These are phyloP conservation scores for Claviceps sp. DNA, from an alignment of 2,329 filamentous ascomycete genomes.

Conservation along the genomic window DNA sequence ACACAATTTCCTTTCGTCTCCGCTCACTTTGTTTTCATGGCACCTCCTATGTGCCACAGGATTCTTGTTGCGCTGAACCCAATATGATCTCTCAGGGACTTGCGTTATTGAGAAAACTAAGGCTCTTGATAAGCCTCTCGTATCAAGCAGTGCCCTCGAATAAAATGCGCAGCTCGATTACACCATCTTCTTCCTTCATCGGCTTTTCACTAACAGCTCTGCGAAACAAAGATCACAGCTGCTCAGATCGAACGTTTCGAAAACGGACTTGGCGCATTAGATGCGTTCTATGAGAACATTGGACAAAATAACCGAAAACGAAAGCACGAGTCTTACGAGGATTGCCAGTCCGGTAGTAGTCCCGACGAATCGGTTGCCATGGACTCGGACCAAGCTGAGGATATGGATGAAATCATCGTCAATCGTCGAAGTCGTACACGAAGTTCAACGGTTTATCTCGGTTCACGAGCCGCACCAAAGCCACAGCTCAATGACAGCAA, in stretches of 20 bases:
- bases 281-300: conserved; percentile 9
- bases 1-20: background rate
- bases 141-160: background rate
- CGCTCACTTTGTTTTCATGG: background rate
- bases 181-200: background rate
- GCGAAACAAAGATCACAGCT: conserved; percentile 15
- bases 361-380: conserved; percentile 14
- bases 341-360: conserved; percentile 16
- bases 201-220: conserved; percentile 8
- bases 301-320: conserved; percentile 15
- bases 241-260: conserved; percentile 17
- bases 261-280: conserved; percentile 20
- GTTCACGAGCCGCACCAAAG: conserved; percentile 1
- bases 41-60: background rate
- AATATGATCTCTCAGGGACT: background rate
- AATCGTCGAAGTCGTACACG: background rate
- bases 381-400: conserved; percentile 13
- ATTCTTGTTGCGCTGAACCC: background rate
- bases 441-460: background rate
- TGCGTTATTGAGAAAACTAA: background rate
- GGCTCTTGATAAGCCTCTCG: background rate
- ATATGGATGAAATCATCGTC: conserved; percentile 10
- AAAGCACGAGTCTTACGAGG: conserved; percentile 15
- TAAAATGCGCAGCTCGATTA: background rate
- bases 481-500: conserved; percentile 2